Conservation (phyloP, 768 basidiomycete genomes). For the Termitomyces sp. region DNA sequence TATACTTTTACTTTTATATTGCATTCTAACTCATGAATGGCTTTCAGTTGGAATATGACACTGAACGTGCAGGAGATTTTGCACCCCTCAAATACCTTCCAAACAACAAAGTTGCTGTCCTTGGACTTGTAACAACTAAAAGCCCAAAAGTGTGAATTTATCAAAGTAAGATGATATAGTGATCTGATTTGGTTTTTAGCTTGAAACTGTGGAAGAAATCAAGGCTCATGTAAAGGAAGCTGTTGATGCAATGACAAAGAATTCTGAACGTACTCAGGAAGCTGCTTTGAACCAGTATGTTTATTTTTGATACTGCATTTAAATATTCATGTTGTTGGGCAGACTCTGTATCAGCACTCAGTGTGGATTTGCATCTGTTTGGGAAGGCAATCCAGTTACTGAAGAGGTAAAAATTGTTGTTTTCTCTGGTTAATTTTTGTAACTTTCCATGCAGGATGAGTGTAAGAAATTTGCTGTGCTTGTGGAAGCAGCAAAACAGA, state of each 20-base stretch:
- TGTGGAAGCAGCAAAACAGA: constrained; percentile 37
- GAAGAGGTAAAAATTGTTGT: constrained; percentile 30
- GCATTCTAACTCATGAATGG: constrained; percentile 10
- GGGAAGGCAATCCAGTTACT: constrained; percentile 51
- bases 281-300: constrained; percentile 48
- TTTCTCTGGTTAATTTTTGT: neutral
- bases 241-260: constrained; percentile 38
- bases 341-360: constrained; percentile 57
- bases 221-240: constrained; percentile 49
- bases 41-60: constrained; percentile 58
- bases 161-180: neutral
- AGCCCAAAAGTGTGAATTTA: constrained; percentile 29
- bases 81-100: constrained; percentile 49
- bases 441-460: constrained; percentile 33
- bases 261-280: constrained; percentile 37
- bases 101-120: constrained; percentile 37
- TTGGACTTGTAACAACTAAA: constrained; percentile 47
- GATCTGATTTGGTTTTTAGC: constrained; percentile 18
- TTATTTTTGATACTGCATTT: neutral
- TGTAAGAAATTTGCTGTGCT: constrained; percentile 40
- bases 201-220: constrained; percentile 45
- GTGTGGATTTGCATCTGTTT: constrained; percentile 57
- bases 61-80: constrained; percentile 57
- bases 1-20: neutral
- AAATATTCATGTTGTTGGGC: constrained; percentile 2